A percentile compares a stretch with the other conserved stretches of the same genome.
Evolutionary conservation across 306 rosid species (phyloP).

Genomic region (Dryas alaskensis): DNA sequence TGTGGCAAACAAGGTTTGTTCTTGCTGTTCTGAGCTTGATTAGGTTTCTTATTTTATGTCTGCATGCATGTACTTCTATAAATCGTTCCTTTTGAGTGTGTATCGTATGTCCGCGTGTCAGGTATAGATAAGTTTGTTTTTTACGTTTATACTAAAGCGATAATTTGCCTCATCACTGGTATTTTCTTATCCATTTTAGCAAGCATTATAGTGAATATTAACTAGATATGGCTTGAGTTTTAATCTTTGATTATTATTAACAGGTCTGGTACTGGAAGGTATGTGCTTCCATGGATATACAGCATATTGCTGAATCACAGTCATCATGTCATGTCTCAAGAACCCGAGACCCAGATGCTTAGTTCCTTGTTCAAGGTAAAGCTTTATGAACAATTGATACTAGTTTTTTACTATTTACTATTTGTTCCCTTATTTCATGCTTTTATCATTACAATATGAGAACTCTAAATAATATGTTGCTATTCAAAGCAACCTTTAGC

Average conservation of each 20-base stretch:
- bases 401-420: neutral
- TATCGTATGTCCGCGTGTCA: neutral
- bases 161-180: neutral
- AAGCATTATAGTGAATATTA: neutral
- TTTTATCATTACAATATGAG: neutral
- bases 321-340: constrained; percentile 49
- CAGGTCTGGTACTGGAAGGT: constrained; percentile 67
- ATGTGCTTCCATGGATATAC: constrained; percentile 80
- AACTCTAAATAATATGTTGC: neutral
- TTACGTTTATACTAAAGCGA: neutral
- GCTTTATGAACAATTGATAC: neutral
- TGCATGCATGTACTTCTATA: neutral
- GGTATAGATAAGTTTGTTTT: neutral
- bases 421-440: neutral
- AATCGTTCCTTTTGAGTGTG: neutral
- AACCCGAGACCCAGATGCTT: constrained; percentile 40
- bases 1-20: constrained; percentile 80
- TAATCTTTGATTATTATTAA: constrained; percentile 24
- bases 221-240: neutral
- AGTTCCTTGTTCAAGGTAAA: constrained; percentile 69
- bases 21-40: constrained; percentile 21
- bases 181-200: neutral
- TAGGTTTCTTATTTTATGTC: neutral
- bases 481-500: neutral
- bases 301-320: constrained; percentile 64